Evolutionary conservation across 768 basidiomycete genomes (phyloP), one percentile per base, ranked within the genome.

Genomic region (Gloeostereum incarnatum): DNA sequence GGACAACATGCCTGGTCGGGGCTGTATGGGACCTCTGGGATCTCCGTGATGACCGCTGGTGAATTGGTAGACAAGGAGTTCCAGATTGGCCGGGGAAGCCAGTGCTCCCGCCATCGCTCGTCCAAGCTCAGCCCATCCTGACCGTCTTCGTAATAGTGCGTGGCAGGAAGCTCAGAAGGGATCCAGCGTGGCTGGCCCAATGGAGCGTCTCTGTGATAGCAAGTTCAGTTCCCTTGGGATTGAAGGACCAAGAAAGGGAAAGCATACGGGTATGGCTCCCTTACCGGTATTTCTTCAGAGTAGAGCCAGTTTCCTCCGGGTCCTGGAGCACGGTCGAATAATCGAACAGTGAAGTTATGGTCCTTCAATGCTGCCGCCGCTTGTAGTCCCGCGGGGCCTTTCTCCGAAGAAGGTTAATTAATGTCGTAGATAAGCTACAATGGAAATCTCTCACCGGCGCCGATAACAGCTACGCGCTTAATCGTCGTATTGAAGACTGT

Each of bases 241-340:
- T n/a, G 14, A n/a, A 29, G 11, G 39, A 10, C 17, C 6, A 16
- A 24, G 14, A 18, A 8, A 14, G 19, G 24, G 23, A 22, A 25
- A 3, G 27, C 47, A 36, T 24, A 51, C 50, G 50, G 50, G 37
- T 49, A 49, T 2, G 39, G 5, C 22, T 51, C 50, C n/a, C 50
- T 16, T 19, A 32, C 43, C 3, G 48, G 50, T 1, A 43, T 34
- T 13, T 42, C 38, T 7, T 51, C 46, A 1, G 48, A 43, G 31
- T 45, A 49, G 20, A 49, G 44, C 50, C 48, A 51, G 24, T 43
- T 49, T 3, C 48, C 50, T 5, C 50, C 50, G 3, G 49, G 50
- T 21, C 38, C 39, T 6, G 45, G 45, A 8, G 49, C 45, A n/a
- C 44, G 47, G 7, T 51, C 49, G 34, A 49, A 51, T 2, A 49